phyloP scores from a whole-genome alignment of 192 early-diverging fungal genomes.

The Coemansia sp. region DNA sequence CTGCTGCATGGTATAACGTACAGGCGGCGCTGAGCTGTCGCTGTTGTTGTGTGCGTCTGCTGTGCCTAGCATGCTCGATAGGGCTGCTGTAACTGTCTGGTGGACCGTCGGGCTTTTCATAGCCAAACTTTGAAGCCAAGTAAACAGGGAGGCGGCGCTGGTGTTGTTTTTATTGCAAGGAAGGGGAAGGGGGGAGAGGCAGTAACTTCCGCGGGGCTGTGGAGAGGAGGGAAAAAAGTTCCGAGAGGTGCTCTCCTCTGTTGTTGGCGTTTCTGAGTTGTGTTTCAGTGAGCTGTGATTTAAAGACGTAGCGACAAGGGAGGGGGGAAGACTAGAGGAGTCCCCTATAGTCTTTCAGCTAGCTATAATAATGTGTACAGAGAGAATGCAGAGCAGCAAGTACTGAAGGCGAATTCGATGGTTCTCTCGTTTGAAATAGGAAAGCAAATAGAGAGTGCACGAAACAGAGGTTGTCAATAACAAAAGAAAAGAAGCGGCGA shows the following conservation, averaged over 20 bases:
- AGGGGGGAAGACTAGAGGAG: too few relatives aligned
- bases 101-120: constrained; percentile 39
- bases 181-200: background rate
- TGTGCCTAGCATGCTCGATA: constrained; percentile 13
- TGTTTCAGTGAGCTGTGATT: background rate
- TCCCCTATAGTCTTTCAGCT: too few relatives aligned
- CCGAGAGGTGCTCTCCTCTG: background rate
- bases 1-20: constrained; percentile 48
- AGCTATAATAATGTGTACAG: background rate
- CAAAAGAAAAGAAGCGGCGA: background rate
- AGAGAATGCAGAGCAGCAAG: background rate
- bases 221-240: background rate
- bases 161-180: background rate
- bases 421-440: too few relatives aligned
- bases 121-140: background rate
- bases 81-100: background rate
- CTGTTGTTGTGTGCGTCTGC: background rate
- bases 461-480: background rate
- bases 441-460: too few relatives aligned
- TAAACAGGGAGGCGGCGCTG: background rate
- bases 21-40: background rate
- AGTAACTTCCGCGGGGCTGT: background rate
- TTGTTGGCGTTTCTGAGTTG: background rate
- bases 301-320: background rate
- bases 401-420: background rate